These are phyloP conservation scores for Lumnitzera littorea DNA, from an alignment of 345 rosid species.

Conservation along the genomic window DNA sequence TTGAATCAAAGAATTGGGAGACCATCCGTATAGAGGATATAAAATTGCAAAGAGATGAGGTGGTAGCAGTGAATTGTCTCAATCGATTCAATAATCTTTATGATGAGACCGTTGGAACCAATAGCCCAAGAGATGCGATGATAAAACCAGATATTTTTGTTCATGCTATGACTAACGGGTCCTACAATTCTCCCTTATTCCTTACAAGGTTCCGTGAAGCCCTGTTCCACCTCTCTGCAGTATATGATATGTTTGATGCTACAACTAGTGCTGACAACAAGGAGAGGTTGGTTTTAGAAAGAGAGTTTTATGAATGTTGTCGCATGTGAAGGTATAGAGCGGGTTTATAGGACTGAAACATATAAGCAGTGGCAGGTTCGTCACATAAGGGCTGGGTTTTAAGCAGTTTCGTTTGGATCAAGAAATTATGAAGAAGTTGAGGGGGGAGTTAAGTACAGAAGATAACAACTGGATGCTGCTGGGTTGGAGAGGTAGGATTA, in stretches of 20 bases:
- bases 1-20: conserved; percentile 67
- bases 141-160: conserved; percentile 55
- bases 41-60: conserved; percentile 44
- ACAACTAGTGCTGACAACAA: conserved; percentile 39
- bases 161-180: conserved; percentile 41
- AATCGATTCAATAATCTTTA: conserved; percentile 39
- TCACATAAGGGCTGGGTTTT: conserved; percentile 60
- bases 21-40: conserved; percentile 53
- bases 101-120: conserved; percentile 52
- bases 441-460: conserved; percentile 29
- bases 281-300: conserved; percentile 48
- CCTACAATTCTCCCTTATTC: conserved; percentile 73
- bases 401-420: conserved; percentile 40
- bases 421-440: conserved; percentile 28
- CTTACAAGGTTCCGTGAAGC: conserved; percentile 72
- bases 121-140: conserved; percentile 52
- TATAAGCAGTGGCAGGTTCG: conserved; percentile 77
- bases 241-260: conserved; percentile 57
- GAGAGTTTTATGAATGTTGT: conserved; percentile 56
- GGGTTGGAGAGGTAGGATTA: conserved; percentile 89
- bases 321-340: conserved; percentile 74
- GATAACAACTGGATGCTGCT: conserved; percentile 67
- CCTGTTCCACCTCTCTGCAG: conserved; percentile 55
- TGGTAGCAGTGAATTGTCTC: conserved; percentile 52
- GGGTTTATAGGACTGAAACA: conserved; percentile 78